A percentile compares a stretch with the other conserved stretches of the same genome.
phyloP scores from a whole-genome alignment of 345 rosid species.

The Rhodomyrtus tomentosa region DNA sequence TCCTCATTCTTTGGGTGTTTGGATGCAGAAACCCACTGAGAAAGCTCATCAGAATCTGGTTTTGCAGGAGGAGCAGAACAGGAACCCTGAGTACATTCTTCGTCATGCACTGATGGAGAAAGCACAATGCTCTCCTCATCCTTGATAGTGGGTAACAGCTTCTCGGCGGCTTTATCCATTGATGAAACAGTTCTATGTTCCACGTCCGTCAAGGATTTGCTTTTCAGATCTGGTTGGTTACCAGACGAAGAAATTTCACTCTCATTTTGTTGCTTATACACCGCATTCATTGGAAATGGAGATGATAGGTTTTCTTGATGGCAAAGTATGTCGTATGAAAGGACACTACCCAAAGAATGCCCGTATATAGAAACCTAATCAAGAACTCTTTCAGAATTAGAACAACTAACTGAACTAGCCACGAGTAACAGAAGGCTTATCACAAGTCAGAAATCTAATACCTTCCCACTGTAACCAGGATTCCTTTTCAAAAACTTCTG shows the following conservation, averaged over 20 bases:
- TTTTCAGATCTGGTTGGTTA: not conserved
- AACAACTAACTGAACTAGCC: not conserved
- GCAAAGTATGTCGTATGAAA: conserved; percentile 94
- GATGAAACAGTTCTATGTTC: not conserved
- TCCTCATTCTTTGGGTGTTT: conserved; percentile 15
- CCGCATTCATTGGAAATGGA: conserved; percentile 70
- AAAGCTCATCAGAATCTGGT: conserved; percentile 14
- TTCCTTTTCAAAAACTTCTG: conserved; percentile 72
- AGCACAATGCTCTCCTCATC: conserved; percentile 15
- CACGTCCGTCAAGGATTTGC: conserved; percentile 5
- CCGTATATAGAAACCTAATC: conserved; percentile 83
- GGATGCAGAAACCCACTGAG: conserved; percentile 2
- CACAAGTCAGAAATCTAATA: conserved; percentile 14
- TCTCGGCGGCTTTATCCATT: not conserved
- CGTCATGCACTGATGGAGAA: conserved; percentile 7
- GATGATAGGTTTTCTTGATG: conserved; percentile 83
- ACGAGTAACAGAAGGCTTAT: not conserved
- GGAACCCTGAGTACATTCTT: conserved; percentile 14
- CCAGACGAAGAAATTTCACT: not conserved
- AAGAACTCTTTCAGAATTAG: not conserved
- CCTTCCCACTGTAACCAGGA: conserved; percentile 98
- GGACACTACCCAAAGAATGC: conserved; percentile 97
- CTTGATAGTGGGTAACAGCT: conserved; percentile 6
- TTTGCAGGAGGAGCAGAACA: conserved; percentile 9
- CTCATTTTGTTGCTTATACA: conserved; percentile 33